These are phyloP conservation scores for Puccinia polysora DNA, from an alignment of 1,284 basidiomycete species.

Conservation along the genomic window DNA sequence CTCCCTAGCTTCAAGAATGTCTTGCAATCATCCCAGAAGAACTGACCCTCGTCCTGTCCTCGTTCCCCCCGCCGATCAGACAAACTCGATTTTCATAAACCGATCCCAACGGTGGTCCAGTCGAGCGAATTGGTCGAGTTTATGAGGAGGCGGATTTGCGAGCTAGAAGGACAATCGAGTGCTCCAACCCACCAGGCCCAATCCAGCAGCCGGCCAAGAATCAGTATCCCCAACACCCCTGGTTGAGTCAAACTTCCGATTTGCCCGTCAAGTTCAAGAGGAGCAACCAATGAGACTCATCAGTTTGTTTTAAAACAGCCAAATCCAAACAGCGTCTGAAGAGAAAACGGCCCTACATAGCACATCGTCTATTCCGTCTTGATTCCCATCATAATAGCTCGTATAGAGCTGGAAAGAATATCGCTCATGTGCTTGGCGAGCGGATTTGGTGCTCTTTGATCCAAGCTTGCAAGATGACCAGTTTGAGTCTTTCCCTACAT, in stretches of 20 bases:
- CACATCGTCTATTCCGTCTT: neutral
- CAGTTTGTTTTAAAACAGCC: neutral
- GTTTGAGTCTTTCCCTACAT: neutral
- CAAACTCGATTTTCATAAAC: neutral
- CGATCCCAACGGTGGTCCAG: conserved; percentile 2
- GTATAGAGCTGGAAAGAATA: neutral
- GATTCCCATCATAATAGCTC: neutral
- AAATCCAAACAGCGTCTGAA: neutral
- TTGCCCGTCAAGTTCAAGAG: neutral
- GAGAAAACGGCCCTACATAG: neutral
- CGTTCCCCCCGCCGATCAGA: neutral
- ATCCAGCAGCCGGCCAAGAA: neutral
- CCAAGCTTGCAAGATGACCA: conserved; percentile 1
- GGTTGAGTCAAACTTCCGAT: neutral
- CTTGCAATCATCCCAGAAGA: neutral
- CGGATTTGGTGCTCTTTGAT: conserved; percentile 10
- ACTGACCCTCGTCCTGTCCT: neutral
- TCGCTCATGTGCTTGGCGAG: neutral
- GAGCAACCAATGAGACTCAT: neutral
- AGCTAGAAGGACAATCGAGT: neutral
- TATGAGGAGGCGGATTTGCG: conserved; percentile 11
- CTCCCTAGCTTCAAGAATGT: no score
- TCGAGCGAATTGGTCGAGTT: neutral
- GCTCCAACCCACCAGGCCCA: neutral
- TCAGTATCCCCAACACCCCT: neutral